Conservation (phyloP, 306 rosid genomes). For the Quillaja saponaria region DNA sequence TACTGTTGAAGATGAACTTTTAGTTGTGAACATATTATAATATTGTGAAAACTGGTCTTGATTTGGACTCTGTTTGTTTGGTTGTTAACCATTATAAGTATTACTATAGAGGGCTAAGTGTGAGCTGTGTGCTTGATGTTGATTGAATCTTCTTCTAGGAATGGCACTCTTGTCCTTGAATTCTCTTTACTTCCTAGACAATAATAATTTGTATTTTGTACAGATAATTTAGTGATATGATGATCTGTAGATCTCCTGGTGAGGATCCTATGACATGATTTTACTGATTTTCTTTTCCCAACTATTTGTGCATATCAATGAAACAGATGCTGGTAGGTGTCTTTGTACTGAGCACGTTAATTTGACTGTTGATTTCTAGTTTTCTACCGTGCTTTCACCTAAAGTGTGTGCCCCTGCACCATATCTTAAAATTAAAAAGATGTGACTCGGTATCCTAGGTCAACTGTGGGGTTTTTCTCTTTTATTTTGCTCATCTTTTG, state of each 20-base stretch:
- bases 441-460: not conserved
- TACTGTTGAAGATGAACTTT: not conserved
- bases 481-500: not conserved
- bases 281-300: not conserved
- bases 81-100: not conserved
- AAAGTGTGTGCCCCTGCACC: constrained; percentile 13
- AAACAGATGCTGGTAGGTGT: constrained; percentile 7
- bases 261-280: not conserved
- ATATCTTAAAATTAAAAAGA: not conserved
- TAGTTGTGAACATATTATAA: not conserved
- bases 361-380: not conserved
- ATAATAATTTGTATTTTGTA: not conserved
- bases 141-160: not conserved
- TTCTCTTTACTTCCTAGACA: not conserved
- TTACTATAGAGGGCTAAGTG: not conserved
- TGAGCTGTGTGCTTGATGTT: constrained; percentile 7
- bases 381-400: not conserved
- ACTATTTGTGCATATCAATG: not conserved
- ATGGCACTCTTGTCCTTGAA: not conserved
- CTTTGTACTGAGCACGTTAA: not conserved
- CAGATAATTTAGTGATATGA: not conserved
- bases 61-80: not conserved
- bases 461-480: not conserved
- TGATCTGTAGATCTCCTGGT: not conserved
- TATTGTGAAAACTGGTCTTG: not conserved